phyloP scores from a whole-genome alignment of 2,329 filamentous ascomycete species.

The Colletotrichum abscissum region DNA sequence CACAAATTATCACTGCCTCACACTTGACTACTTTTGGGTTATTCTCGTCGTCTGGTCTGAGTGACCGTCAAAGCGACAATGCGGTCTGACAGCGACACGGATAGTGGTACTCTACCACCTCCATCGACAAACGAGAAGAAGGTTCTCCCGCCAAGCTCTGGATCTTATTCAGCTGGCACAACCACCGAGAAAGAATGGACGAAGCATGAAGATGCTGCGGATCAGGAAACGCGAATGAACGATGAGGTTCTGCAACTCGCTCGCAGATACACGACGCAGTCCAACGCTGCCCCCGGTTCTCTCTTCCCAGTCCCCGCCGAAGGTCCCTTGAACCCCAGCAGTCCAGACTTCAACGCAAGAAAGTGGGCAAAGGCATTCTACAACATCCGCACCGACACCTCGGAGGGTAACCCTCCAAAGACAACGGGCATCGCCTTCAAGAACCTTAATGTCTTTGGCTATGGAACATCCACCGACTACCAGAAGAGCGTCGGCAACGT shows the following conservation, averaged over 20 bases:
- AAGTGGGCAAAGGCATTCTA: constrained; percentile 56
- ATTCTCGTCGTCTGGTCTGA: background rate
- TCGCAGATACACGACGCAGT: constrained; percentile 42
- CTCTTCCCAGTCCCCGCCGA: constrained; percentile 41
- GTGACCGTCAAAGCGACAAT: constrained; percentile 3
- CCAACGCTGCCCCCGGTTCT: constrained; percentile 37
- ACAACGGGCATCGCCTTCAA: constrained; percentile 54
- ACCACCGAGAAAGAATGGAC: background rate
- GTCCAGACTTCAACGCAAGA: constrained; percentile 52
- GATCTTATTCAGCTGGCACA: background rate
- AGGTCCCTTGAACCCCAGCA: constrained; percentile 51
- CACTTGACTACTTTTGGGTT: background rate
- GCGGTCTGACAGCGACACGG: constrained; percentile 3
- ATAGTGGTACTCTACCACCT: background rate
- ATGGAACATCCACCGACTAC: constrained; percentile 53
- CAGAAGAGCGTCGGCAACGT: constrained; percentile 56
- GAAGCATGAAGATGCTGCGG: background rate
- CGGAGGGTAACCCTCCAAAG: constrained; percentile 42
- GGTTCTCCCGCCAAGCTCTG: background rate
- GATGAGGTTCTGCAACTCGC: constrained; percentile 42
- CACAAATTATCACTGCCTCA: background rate
- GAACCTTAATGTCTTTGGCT: constrained; percentile 55
- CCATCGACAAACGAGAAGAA: background rate
- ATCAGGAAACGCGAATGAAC: constrained; percentile 7
- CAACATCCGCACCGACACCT: constrained; percentile 38